A percentile compares a stretch with the other conserved stretches of the same genome.
phyloP scores from a whole-genome alignment of 2,329 filamentous ascomycete species.

The Monascus ruber region DNA sequence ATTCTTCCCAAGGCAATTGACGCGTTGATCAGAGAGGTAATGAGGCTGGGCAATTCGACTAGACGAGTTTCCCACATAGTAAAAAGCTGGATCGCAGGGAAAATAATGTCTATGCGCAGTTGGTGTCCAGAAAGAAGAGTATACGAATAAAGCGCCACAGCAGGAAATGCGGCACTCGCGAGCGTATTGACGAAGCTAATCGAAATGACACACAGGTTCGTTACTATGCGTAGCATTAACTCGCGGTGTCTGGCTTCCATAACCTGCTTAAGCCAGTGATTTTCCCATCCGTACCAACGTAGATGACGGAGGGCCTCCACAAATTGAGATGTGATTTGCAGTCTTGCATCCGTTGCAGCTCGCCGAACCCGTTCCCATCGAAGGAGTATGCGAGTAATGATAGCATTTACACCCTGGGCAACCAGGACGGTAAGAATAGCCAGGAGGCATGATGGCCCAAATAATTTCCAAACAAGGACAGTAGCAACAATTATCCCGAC shows the following conservation, averaged over 20 bases:
- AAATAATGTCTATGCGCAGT: slow-evolving; percentile 69
- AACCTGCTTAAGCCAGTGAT: slow-evolving; percentile 59
- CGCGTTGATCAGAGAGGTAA: slow-evolving; percentile 68
- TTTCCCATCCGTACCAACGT: slow-evolving; percentile 74
- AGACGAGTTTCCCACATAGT: slow-evolving; percentile 61
- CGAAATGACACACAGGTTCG: slow-evolving; percentile 49
- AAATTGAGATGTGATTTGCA: slow-evolving; percentile 74
- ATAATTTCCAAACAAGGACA: slow-evolving; percentile 61
- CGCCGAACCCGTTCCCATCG: slow-evolving; percentile 61
- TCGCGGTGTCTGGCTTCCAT: slow-evolving; percentile 58
- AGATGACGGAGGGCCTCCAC: slow-evolving; percentile 75
- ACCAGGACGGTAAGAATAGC: slow-evolving; percentile 58
- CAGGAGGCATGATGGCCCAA: slow-evolving; percentile 68
- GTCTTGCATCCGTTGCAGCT: slow-evolving; percentile 60
- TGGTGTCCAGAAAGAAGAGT: slow-evolving; percentile 58
- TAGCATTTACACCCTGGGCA: slow-evolving; percentile 58
- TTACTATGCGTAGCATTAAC: slow-evolving; percentile 52
- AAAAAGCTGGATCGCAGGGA: slow-evolving; percentile 76
- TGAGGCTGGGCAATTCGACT: slow-evolving; percentile 61
- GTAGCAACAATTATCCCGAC: slow-evolving; percentile 65
- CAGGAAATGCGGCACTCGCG: slow-evolving; percentile 63
- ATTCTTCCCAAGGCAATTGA: slow-evolving; percentile 73
- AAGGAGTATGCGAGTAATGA: slow-evolving; percentile 56
- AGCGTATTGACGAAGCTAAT: slow-evolving; percentile 61
- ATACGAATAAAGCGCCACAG: slow-evolving; percentile 71